These are phyloP conservation scores for Scleroderma citrinum DNA, from an alignment of 768 basidiomycete genomes.

Conservation along the genomic window DNA sequence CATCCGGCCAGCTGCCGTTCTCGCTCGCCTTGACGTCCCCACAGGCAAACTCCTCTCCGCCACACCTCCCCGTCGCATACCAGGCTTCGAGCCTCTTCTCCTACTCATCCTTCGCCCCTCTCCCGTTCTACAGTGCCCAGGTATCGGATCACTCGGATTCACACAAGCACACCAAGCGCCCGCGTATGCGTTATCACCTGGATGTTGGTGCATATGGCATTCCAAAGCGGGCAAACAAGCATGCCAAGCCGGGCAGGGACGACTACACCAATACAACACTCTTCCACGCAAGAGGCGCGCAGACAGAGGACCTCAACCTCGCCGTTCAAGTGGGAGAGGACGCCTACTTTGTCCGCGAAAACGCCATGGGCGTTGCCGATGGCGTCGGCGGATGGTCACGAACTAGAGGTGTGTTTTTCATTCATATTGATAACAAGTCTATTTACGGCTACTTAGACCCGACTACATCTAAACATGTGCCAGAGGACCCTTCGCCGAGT, in stretches of 20 bases:
- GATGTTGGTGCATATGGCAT: constrained; percentile 84
- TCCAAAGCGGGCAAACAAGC: constrained; percentile 46
- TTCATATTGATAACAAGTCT: constrained; percentile 4
- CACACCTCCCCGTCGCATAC: constrained; percentile 23
- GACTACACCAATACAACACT: constrained; percentile 17
- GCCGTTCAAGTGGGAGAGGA: constrained; percentile 88
- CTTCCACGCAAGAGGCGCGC: constrained; percentile 21
- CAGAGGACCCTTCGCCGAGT: constrained; percentile 36
- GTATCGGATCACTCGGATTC: constrained; percentile 22
- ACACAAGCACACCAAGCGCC: constrained; percentile 27
- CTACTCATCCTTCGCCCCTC: constrained; percentile 28
- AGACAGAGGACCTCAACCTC: constrained; percentile 35
- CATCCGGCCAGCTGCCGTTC: constrained; percentile 29
- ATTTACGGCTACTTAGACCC: constrained; percentile 9
- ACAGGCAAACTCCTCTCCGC: constrained; percentile 29
- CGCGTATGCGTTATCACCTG: constrained; percentile 42
- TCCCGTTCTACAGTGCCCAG: constrained; percentile 23
- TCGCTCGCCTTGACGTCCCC: constrained; percentile 42
- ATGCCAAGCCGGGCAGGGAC: constrained; percentile 25
- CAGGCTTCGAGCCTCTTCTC: constrained; percentile 32
- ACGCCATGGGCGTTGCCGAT: constrained; percentile 92
- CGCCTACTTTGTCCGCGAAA: constrained; percentile 76
- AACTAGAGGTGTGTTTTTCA: constrained; percentile 30
- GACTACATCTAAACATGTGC: constrained; percentile 24
- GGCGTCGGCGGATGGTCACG: constrained; percentile 91